phyloP scores from a whole-genome alignment of 768 basidiomycete genomes.

The Harrya chromipes region DNA sequence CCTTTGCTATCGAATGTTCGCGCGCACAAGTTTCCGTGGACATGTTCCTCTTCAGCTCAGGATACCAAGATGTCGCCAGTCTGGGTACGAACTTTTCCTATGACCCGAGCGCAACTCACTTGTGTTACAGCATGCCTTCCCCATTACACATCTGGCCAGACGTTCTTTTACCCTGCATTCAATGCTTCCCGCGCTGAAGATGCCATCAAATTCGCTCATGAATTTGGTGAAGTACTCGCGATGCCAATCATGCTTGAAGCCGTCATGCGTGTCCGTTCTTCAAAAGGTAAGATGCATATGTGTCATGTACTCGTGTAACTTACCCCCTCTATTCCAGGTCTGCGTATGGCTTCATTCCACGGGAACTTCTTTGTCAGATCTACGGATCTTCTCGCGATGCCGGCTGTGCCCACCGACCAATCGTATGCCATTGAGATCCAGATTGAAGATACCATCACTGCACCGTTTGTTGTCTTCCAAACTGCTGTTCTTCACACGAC shows the following conservation, averaged over 20 bases:
- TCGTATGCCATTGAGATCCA: slow-evolving; percentile 95
- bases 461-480: slow-evolving; percentile 91
- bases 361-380: slow-evolving; percentile 99
- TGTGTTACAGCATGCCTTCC: slow-evolving; percentile 72
- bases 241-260: slow-evolving; percentile 96
- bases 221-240: slow-evolving; percentile 90
- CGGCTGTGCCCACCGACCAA: slow-evolving; percentile 94
- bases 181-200: slow-evolving; percentile 93
- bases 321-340: slow-evolving; percentile 42
- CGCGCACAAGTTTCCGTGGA: slow-evolving; percentile 96
- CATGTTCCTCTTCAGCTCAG: slow-evolving; percentile 96
- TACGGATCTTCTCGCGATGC: slow-evolving; percentile 93
- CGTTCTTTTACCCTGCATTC: slow-evolving; percentile 98
- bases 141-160: slow-evolving; percentile 96
- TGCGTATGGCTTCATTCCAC: slow-evolving; percentile 97
- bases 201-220: slow-evolving; percentile 97
- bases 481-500: slow-evolving; percentile 94
- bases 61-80: slow-evolving; percentile 94
- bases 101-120: not conserved
- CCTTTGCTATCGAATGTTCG: slow-evolving; percentile 97
- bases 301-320: not conserved
- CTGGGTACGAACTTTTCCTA: slow-evolving; percentile 49
- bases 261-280: slow-evolving; percentile 97
- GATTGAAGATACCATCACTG: slow-evolving; percentile 89
- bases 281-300: slow-evolving; percentile 59